Evolutionary conservation across 2,329 filamentous ascomycete species (phyloP).

Genomic region (Corynespora cassiicola): DNA sequence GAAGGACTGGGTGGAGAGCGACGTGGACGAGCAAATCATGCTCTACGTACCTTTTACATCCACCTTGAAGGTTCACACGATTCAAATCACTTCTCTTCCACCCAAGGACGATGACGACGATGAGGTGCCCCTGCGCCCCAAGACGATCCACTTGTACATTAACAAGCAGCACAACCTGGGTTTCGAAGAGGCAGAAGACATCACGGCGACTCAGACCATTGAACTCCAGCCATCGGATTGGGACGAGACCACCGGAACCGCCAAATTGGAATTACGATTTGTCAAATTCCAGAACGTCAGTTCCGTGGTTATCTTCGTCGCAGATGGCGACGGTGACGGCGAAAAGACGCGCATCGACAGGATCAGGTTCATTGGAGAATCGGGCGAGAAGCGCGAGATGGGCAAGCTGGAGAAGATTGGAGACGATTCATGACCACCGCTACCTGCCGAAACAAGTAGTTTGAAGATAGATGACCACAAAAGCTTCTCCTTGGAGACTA

Average conservation of each 20-base stretch:
- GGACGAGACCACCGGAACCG: constrained; percentile 61
- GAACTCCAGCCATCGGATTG: constrained; percentile 79
- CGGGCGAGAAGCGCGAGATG: constrained; percentile 89
- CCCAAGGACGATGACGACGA: constrained; percentile 65
- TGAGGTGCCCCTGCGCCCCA: constrained; percentile 80
- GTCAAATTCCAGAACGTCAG: constrained; percentile 98
- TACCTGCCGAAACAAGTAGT: no score
- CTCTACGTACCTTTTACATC: constrained; percentile 90
- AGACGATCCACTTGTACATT: constrained; percentile 82
- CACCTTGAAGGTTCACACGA: constrained; percentile 85
- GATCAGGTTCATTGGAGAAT: constrained; percentile 82
- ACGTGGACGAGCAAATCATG: constrained; percentile 96
- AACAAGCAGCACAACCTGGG: constrained; percentile 91
- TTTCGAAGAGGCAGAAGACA: constrained; percentile 93
- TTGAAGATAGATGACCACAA: no score
- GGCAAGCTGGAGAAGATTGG: constrained; percentile 96
- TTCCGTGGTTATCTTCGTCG: constrained; percentile 86
- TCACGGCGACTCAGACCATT: constrained; percentile 79
- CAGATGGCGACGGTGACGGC: constrained; percentile 77
- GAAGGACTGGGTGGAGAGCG: constrained; percentile 90
- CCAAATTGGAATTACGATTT: constrained; percentile 72
- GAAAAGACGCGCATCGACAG: constrained; percentile 87
- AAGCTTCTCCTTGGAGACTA: no score
- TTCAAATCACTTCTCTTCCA: constrained; percentile 83
- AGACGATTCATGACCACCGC: no score